Conservation (phyloP, 148 eudicot genomes). For the Nepenthes mirabilis region DNA sequence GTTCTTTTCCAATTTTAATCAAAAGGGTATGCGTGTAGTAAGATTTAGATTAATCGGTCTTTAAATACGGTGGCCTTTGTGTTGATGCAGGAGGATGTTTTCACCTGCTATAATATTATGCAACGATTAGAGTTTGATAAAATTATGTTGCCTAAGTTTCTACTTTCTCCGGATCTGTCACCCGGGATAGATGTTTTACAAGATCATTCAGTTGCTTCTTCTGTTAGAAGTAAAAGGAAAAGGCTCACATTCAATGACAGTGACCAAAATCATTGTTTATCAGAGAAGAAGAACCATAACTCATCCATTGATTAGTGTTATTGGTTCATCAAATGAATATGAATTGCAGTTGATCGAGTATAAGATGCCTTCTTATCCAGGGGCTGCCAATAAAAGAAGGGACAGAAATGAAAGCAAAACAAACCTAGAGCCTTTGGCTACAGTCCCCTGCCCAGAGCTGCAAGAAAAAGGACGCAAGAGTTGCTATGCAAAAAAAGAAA, state of each 20-base stretch:
- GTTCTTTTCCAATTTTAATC: neutral
- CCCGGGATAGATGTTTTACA: neutral
- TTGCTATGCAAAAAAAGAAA: too few relatives aligned
- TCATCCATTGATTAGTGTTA: neutral
- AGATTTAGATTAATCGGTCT: neutral
- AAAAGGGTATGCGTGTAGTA: too few relatives aligned
- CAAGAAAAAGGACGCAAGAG: too few relatives aligned
- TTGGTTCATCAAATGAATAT: neutral
- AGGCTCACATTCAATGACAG: slow-evolving; percentile 5
- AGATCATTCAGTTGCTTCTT: neutral
- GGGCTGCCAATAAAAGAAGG: too few relatives aligned
- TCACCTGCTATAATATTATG: slow-evolving; percentile 33
- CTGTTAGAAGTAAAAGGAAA: slow-evolving; percentile 8
- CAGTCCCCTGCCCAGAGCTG: too few relatives aligned
- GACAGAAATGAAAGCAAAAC: too few relatives aligned
- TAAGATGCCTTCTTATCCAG: too few relatives aligned
- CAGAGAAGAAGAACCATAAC: neutral
- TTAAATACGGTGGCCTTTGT: too few relatives aligned
- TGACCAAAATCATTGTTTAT: slow-evolving; percentile 1
- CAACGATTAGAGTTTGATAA: slow-evolving; percentile 1
- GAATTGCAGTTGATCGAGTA: too few relatives aligned
- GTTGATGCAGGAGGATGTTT: slow-evolving; percentile 22
- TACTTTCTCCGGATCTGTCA: slow-evolving; percentile 7
- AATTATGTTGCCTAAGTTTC: slow-evolving; percentile 1
- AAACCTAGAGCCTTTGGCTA: too few relatives aligned